A percentile compares a stretch with the other conserved stretches of the same genome.
Conservation (phyloP, 805 yeast species). For the Suhomyces xylopsoci region DNA sequence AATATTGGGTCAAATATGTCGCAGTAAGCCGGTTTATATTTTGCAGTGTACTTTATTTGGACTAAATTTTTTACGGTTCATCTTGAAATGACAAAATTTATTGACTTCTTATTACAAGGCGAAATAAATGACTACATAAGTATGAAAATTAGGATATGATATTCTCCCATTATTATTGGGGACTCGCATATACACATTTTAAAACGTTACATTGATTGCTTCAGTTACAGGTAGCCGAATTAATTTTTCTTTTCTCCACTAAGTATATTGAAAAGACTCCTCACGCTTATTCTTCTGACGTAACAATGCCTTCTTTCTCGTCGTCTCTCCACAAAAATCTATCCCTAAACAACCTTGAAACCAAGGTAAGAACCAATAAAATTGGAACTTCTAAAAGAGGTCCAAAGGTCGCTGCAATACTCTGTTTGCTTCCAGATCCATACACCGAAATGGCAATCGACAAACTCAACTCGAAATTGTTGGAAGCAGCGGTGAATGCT, state of each 20-base stretch:
- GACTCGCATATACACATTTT: too few species aligned
- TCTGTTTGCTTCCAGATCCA: constrained; percentile 50
- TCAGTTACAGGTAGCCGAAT: not conserved
- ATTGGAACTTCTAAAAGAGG: constrained; percentile 60
- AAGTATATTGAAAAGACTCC: not conserved
- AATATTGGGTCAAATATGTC: too few species aligned
- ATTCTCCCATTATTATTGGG: too few species aligned
- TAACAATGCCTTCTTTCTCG: not conserved
- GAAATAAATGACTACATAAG: too few species aligned
- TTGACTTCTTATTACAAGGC: too few species aligned
- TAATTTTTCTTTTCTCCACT: not conserved
- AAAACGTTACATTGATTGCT: too few species aligned
- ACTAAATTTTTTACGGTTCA: too few species aligned
- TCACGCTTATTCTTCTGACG: not conserved
- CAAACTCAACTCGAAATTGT: constrained; percentile 55
- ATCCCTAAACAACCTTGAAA: constrained; percentile 31
- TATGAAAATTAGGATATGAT: too few species aligned
- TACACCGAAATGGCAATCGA: constrained; percentile 53
- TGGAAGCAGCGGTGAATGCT: constrained; percentile 55
- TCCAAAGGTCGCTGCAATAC: constrained; percentile 60
- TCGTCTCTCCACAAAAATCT: constrained; percentile 28
- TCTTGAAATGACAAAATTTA: too few species aligned
- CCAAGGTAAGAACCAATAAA: constrained; percentile 35
- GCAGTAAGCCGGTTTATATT: too few species aligned
- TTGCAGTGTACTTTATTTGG: too few species aligned